A percentile compares a stretch with the other conserved stretches of the same genome.
These are phyloP conservation scores for Apium graveolens DNA, from an alignment of 129 eudicot species.

Conservation along the genomic window DNA sequence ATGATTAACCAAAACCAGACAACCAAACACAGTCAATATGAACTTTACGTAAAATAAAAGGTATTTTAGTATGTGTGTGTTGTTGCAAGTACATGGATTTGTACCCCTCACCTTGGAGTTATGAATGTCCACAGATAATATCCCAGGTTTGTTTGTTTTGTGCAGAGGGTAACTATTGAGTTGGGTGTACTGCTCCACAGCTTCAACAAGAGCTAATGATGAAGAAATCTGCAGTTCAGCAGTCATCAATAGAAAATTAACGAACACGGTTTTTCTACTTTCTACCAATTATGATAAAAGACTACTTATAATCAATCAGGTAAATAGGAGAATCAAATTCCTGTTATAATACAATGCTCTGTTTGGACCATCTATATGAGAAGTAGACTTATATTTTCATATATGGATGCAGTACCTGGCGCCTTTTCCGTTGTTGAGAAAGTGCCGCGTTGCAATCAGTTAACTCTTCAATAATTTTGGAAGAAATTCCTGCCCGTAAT, in stretches of 20 bases:
- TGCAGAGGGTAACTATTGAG: slow-evolving; percentile 84
- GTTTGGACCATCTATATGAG: not conserved
- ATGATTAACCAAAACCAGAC: not conserved
- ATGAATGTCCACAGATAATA: slow-evolving; percentile 70
- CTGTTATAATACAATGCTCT: not conserved
- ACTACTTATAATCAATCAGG: not conserved
- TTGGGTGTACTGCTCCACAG: slow-evolving; percentile 77
- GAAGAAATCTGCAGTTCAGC: slow-evolving; percentile 54
- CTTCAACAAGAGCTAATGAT: slow-evolving; percentile 73
- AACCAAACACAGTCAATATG: not conserved
- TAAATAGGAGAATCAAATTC: not conserved
- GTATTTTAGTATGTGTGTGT: not conserved
- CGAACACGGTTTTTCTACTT: not conserved
- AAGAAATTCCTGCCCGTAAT: slow-evolving; percentile 62
- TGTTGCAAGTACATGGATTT: not conserved
- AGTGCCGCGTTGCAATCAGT: slow-evolving; percentile 87
- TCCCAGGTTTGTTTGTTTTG: slow-evolving; percentile 88
- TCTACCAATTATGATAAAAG: not conserved
- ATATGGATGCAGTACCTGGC: slow-evolving; percentile 49
- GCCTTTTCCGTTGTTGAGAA: slow-evolving; percentile 87
- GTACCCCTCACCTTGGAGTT: slow-evolving; percentile 56
- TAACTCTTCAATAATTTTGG: slow-evolving; percentile 54
- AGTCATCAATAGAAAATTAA: not conserved
- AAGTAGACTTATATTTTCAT: not conserved
- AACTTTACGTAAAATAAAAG: not conserved